A percentile compares a stretch with the other conserved stretches of the same genome.
phyloP scores from a whole-genome alignment of 1,284 basidiomycete genomes.

The Rhodotorula mucilaginosa region DNA sequence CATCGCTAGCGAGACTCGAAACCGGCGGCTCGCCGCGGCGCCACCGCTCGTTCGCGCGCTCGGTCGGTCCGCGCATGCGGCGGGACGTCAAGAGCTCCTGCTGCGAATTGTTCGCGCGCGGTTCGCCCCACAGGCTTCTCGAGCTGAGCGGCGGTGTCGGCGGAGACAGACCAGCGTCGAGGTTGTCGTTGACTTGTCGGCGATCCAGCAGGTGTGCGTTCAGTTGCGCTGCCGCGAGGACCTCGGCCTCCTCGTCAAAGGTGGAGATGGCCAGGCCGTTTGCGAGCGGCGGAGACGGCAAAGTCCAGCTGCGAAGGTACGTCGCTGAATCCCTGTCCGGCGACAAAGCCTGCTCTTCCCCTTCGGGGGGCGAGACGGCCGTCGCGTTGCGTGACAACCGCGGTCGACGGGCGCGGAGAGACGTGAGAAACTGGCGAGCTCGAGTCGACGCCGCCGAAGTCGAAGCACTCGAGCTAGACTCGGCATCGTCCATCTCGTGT shows the following conservation, averaged over 20 bases:
- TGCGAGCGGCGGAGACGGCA: not conserved
- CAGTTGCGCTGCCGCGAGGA: constrained; percentile 3
- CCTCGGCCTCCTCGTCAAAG: constrained; percentile 13
- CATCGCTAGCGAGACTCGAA: not conserved
- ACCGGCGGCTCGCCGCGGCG: constrained; percentile 16
- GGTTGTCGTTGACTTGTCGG: constrained; percentile 1
- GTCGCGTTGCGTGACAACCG: constrained; percentile 25
- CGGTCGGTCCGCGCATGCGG: constrained; percentile 26
- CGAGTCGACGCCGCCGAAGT: constrained; percentile 5
- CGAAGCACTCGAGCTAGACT: not conserved
- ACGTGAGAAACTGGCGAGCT: constrained; percentile 28
- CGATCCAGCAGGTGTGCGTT: constrained; percentile 16
- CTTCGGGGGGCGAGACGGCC: constrained; percentile 8
- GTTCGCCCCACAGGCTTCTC: constrained; percentile 11
- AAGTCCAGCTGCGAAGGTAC: not conserved
- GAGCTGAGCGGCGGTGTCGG: too few species aligned
- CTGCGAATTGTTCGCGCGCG: not conserved
- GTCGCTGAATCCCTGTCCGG: not conserved
- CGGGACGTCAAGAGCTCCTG: not conserved
- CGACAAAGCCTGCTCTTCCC: not conserved
- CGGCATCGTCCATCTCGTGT: not conserved
- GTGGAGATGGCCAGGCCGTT: not conserved
- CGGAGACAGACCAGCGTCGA: not conserved
- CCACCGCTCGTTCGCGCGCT: constrained; percentile 32
- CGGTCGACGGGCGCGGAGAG: constrained; percentile 31